Percentiles rank a stretch among this genome's conserved stretches.
These are phyloP conservation scores for Darksidea phi DNA, from an alignment of 495 filamentous ascomycete species.

Conservation along the genomic window DNA sequence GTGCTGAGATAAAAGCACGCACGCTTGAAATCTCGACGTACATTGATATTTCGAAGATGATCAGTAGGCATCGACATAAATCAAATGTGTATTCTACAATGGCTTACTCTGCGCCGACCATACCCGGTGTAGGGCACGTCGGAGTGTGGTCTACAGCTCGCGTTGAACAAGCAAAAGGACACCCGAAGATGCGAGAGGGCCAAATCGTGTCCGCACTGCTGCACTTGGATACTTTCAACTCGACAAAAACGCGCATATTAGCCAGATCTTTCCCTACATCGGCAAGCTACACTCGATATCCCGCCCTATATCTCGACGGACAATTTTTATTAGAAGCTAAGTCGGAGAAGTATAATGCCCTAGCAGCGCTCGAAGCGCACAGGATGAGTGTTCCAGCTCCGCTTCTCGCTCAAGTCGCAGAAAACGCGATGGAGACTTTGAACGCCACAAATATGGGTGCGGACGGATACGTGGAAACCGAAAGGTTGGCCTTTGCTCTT, in stretches of 20 bases:
- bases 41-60: constrained; percentile 10
- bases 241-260: not conserved
- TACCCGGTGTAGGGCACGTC: not conserved
- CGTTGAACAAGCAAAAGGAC: not conserved
- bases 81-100: not conserved
- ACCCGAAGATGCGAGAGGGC: constrained; percentile 15
- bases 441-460: not conserved
- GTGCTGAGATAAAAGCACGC: not conserved
- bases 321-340: constrained; percentile 32
- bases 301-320: constrained; percentile 19
- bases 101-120: not conserved
- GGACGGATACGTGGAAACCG: not conserved
- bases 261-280: constrained; percentile 17
- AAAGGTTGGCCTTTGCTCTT: constrained; percentile 33
- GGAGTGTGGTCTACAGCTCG: constrained; percentile 9
- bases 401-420: constrained; percentile 10
- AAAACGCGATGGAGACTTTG: constrained; percentile 5
- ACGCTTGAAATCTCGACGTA: constrained; percentile 8
- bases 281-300: constrained; percentile 17
- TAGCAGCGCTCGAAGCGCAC: constrained; percentile 8
- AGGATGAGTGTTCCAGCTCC: constrained; percentile 11
- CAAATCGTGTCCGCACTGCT: constrained; percentile 22
- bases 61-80: not conserved
- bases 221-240: constrained; percentile 17
- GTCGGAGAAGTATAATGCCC: constrained; percentile 13